These are phyloP conservation scores for Spergularia marina DNA, from an alignment of 148 eudicot genomes.

Conservation along the genomic window DNA sequence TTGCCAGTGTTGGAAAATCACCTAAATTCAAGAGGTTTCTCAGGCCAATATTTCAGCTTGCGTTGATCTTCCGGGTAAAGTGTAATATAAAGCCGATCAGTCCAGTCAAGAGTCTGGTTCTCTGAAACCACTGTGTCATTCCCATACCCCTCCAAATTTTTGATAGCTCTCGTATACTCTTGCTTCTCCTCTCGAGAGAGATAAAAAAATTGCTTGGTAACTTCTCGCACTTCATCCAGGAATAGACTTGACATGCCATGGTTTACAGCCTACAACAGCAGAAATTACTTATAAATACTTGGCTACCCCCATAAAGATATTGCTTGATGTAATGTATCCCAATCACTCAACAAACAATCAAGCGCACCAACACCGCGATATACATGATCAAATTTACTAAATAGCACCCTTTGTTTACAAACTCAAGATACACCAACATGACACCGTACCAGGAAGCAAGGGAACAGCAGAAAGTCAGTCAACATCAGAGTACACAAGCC, in stretches of 20 bases:
- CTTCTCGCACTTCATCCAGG: conserved; percentile 51
- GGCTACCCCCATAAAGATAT: too few relatives aligned
- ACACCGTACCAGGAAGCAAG: too few relatives aligned
- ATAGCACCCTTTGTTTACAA: too few relatives aligned
- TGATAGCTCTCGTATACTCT: conserved; percentile 30
- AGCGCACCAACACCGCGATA: too few relatives aligned
- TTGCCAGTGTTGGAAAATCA: neutral
- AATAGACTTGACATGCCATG: conserved; percentile 51
- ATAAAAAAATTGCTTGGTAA: conserved; percentile 48
- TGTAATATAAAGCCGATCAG: conserved; percentile 32
- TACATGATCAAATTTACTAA: too few relatives aligned
- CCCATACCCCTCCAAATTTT: conserved; percentile 23
- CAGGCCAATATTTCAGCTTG: conserved; percentile 36
- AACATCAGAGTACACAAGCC: too few relatives aligned
- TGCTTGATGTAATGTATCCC: too few relatives aligned
- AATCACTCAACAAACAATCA: too few relatives aligned
- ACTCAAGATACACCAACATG: too few relatives aligned
- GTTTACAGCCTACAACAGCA: conserved; percentile 39
- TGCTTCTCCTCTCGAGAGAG: conserved; percentile 57
- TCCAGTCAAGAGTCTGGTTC: conserved; percentile 25
- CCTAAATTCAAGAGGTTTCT: conserved; percentile 27
- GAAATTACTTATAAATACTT: too few relatives aligned
- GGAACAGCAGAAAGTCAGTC: too few relatives aligned
- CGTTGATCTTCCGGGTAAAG: conserved; percentile 30
- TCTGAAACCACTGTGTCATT: neutral